Percentiles rank a stretch among this genome's conserved stretches.
phyloP scores from a whole-genome alignment of 2,329 filamentous ascomycete species.

The Claviceps sp. region DNA sequence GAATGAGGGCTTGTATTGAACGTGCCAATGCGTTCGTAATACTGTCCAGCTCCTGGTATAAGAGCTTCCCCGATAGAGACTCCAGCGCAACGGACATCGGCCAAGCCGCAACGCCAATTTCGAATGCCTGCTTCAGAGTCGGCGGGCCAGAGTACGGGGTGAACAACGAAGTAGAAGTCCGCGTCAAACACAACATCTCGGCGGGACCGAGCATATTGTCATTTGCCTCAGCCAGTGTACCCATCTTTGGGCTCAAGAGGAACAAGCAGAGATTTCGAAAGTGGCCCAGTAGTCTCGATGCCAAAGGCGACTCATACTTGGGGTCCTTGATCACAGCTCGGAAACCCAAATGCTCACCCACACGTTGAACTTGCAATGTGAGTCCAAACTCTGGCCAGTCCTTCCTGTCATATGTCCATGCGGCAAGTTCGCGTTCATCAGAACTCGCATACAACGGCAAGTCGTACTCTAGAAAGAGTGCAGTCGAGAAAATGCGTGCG shows the following conservation, averaged over 20 bases:
- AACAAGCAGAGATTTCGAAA: background rate
- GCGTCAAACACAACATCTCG: background rate
- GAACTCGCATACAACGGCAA: background rate
- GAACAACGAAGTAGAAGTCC: background rate
- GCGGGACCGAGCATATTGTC: background rate
- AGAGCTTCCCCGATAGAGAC: background rate
- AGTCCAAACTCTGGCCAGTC: background rate
- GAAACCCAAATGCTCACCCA: background rate
- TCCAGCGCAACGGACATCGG: background rate
- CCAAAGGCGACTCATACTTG: background rate
- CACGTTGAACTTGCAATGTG: background rate
- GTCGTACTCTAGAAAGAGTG: background rate
- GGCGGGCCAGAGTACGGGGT: background rate
- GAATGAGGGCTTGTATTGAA: background rate
- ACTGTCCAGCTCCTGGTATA: background rate
- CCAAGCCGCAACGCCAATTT: background rate
- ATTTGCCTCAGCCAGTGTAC: background rate
- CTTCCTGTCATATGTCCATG: background rate
- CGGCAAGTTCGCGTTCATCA: background rate
- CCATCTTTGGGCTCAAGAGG: background rate
- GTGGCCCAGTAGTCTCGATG: background rate
- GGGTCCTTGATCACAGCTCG: background rate
- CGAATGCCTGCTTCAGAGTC: background rate
- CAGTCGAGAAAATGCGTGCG: background rate
- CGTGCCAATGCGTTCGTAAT: background rate